Evolutionary conservation across 441 rosid species (phyloP).

Genomic region (Aleurites moluccanus): DNA sequence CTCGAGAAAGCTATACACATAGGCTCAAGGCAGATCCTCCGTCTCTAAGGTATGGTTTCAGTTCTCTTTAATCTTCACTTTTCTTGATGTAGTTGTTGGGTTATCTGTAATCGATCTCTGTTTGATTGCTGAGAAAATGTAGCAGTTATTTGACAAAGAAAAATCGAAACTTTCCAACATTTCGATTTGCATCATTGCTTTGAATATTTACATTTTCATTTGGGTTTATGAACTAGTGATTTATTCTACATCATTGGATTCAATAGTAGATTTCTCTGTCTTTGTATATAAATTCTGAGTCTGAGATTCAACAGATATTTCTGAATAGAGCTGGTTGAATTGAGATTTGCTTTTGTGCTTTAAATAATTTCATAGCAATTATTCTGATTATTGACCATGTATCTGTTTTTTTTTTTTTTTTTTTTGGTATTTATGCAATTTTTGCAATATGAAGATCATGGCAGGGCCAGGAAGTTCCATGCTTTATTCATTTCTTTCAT

Average conservation of each 20-base stretch:
- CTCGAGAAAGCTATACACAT: not conserved
- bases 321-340: too few species aligned
- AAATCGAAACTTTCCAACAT: not conserved
- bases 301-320: too few species aligned
- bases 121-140: not conserved
- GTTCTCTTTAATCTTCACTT: not conserved
- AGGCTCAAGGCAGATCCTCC: not conserved
- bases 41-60: constrained; percentile 1
- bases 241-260: not conserved
- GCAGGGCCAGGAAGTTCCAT: constrained; percentile 81
- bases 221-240: not conserved
- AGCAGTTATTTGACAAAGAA: not conserved
- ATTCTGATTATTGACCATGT: not conserved
- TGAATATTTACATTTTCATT: not conserved
- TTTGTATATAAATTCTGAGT: too few species aligned
- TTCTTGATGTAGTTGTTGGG: not conserved
- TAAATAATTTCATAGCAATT: not conserved
- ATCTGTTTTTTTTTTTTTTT: not conserved
- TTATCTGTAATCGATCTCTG: not conserved
- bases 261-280: not conserved
- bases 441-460: constrained; percentile 34
- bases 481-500: constrained; percentile 59
- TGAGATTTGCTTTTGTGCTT: not conserved
- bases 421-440: not conserved
- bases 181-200: not conserved